Evolutionary conservation across 2,329 filamentous ascomycete species (phyloP).

Genomic region (Diaporthe longicolla): DNA sequence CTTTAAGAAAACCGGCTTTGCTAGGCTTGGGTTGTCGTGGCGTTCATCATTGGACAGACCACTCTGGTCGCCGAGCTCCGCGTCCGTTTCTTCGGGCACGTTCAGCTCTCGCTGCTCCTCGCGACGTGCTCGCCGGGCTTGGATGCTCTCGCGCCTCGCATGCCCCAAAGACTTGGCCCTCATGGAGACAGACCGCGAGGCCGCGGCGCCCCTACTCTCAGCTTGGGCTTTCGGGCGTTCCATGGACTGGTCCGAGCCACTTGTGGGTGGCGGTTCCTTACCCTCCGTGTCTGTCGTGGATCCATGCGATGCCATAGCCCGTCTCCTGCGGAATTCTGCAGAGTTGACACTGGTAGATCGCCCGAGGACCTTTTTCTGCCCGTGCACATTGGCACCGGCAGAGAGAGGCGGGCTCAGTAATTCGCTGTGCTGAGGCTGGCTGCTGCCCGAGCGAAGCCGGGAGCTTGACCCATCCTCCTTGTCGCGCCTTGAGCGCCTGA

Average conservation of each 20-base stretch:
- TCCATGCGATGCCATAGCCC: slow-evolving; percentile 54
- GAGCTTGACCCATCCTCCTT: slow-evolving; percentile 64
- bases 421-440: slow-evolving; percentile 81
- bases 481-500: slow-evolving; percentile 72
- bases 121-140: slow-evolving; percentile 82
- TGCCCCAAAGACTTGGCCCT: slow-evolving; percentile 92
- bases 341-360: slow-evolving; percentile 94
- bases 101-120: slow-evolving; percentile 66
- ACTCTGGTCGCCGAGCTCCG: slow-evolving; percentile 77
- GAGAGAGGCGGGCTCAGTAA: slow-evolving; percentile 81
- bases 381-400: slow-evolving; percentile 68
- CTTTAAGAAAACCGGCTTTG: slow-evolving; percentile 96
- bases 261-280: slow-evolving; percentile 78
- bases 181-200: slow-evolving; percentile 73
- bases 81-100: slow-evolving; percentile 85
- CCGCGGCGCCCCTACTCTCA: slow-evolving; percentile 65
- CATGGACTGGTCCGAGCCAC: slow-evolving; percentile 83
- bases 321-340: slow-evolving; percentile 80
- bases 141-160: slow-evolving; percentile 90
- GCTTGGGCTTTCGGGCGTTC: slow-evolving; percentile 60
- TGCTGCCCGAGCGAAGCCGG: slow-evolving; percentile 69
- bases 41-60: slow-evolving; percentile 70
- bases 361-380: slow-evolving; percentile 79
- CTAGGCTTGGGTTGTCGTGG: slow-evolving; percentile 79
- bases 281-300: slow-evolving; percentile 53